These are phyloP conservation scores for Lagenaria siceraria DNA, from an alignment of 306 rosid genomes.

Conservation along the genomic window DNA sequence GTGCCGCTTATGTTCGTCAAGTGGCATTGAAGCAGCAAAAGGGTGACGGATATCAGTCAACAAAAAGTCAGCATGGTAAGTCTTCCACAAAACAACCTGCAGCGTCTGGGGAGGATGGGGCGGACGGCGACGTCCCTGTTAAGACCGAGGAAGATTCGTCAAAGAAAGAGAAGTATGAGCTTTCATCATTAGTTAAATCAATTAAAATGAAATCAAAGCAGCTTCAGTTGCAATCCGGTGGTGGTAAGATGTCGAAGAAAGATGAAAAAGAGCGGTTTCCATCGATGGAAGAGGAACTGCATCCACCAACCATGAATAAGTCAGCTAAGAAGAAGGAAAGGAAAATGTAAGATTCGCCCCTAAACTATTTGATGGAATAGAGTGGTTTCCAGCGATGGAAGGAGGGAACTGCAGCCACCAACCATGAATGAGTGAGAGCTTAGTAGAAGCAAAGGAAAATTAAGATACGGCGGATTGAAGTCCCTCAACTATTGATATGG, in stretches of 20 bases:
- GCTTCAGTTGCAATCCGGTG: conserved; percentile 23
- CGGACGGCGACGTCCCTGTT: conserved; percentile 13
- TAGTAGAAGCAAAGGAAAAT: conserved; percentile 15
- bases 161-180: conserved; percentile 36
- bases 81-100: conserved; percentile 9
- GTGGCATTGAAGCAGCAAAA: conserved; percentile 36
- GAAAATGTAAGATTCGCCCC: background rate
- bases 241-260: conserved; percentile 14
- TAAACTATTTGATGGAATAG: conserved; percentile 6
- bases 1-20: conserved; percentile 53
- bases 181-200: conserved; percentile 46
- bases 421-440: conserved; percentile 10
- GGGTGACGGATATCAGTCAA: conserved; percentile 18
- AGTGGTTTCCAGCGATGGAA: conserved; percentile 8
- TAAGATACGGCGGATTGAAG: background rate
- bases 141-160: conserved; percentile 17
- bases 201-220: conserved; percentile 63
- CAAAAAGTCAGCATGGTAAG: conserved; percentile 15
- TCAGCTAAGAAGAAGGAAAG: conserved; percentile 20
- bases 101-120: conserved; percentile 11
- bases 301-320: conserved; percentile 11
- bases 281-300: conserved; percentile 12
- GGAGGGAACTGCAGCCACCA: conserved; percentile 13
- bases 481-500: too few relatives aligned
- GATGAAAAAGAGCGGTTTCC: conserved; percentile 16